These are phyloP conservation scores for Teratosphaeriaceae sp. DNA, from an alignment of 2,329 filamentous ascomycete species.

Conservation along the genomic window DNA sequence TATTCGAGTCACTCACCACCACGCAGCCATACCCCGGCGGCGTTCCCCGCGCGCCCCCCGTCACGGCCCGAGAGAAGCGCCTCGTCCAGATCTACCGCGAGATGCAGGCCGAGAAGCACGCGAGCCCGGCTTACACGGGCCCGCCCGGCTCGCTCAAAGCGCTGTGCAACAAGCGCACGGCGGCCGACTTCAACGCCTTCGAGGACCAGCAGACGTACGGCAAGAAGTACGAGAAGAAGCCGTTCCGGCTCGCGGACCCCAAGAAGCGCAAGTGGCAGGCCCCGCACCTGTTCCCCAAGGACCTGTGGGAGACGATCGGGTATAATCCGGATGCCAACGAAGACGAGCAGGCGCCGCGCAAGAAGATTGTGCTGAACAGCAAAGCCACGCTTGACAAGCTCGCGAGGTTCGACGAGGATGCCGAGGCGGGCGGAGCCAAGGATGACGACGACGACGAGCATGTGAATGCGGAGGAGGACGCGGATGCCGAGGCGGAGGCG, in stretches of 20 bases:
- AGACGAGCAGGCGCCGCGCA: slow-evolving; percentile 2
- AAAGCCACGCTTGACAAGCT: slow-evolving; percentile 9
- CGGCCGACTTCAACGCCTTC: slow-evolving; percentile 49
- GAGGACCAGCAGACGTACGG: slow-evolving; percentile 40
- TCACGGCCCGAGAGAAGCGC: slow-evolving; percentile 4
- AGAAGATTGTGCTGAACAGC: slow-evolving; percentile 9
- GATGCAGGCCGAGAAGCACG: slow-evolving; percentile 8
- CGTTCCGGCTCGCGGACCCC: slow-evolving; percentile 38
- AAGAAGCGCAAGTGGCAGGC: slow-evolving; percentile 45
- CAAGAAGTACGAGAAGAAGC: slow-evolving; percentile 28
- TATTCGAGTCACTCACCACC: background rate
- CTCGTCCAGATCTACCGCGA: slow-evolving; percentile 8
- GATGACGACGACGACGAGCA: slow-evolving; percentile 38
- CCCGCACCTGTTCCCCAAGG: slow-evolving; percentile 43
- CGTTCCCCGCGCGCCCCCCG: slow-evolving; percentile 7
- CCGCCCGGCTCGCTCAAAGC: slow-evolving; percentile 38
- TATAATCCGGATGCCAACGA: slow-evolving; percentile 8
- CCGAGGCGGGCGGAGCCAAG: slow-evolving; percentile 1
- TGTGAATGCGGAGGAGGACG: slow-evolving; percentile 63
- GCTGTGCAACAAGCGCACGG: slow-evolving; percentile 40
- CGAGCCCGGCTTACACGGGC: slow-evolving; percentile 10
- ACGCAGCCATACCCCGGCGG: slow-evolving; percentile 11
- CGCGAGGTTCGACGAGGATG: slow-evolving; percentile 11
- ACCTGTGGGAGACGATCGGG: slow-evolving; percentile 40
- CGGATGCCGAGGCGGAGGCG: slow-evolving; percentile 4